Evolutionary conservation across 345 rosid genomes (phyloP).

Genomic region (Citrus glauca): DNA sequence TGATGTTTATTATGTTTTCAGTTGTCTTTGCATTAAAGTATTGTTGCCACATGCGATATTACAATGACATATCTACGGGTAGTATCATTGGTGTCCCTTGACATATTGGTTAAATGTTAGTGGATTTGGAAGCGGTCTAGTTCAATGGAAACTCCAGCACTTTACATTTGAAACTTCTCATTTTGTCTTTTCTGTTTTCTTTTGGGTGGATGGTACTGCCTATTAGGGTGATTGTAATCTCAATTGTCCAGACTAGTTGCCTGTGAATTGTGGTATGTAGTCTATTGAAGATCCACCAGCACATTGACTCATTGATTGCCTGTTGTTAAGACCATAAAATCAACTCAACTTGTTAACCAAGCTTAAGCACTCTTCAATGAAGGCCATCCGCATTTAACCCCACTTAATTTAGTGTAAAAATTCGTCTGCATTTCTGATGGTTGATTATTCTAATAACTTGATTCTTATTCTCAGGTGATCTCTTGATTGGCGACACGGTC

Average conservation of each 20-base stretch:
- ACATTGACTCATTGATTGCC: too few species aligned
- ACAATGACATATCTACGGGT: neutral
- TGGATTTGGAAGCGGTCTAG: neutral
- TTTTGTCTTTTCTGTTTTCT: neutral
- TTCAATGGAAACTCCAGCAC: neutral
- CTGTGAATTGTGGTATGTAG: neutral
- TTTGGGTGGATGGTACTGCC: neutral
- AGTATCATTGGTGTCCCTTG: neutral
- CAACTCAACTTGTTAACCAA: neutral
- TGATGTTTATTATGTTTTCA: too few species aligned
- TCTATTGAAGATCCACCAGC: too few species aligned
- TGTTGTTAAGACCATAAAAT: neutral
- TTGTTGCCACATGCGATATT: neutral
- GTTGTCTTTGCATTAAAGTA: neutral
- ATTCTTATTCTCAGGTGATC: neutral
- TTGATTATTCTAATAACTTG: neutral
- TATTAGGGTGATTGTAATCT: neutral
- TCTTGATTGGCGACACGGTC: neutral
- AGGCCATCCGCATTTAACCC: neutral
- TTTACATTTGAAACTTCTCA: neutral
- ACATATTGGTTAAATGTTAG: neutral
- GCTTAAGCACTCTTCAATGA: neutral
- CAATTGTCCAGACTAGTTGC: neutral
- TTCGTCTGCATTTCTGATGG: neutral
- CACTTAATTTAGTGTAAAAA: neutral